These are phyloP conservation scores for Colletotrichum cereale DNA, from an alignment of 2,329 filamentous ascomycete genomes.

Conservation along the genomic window DNA sequence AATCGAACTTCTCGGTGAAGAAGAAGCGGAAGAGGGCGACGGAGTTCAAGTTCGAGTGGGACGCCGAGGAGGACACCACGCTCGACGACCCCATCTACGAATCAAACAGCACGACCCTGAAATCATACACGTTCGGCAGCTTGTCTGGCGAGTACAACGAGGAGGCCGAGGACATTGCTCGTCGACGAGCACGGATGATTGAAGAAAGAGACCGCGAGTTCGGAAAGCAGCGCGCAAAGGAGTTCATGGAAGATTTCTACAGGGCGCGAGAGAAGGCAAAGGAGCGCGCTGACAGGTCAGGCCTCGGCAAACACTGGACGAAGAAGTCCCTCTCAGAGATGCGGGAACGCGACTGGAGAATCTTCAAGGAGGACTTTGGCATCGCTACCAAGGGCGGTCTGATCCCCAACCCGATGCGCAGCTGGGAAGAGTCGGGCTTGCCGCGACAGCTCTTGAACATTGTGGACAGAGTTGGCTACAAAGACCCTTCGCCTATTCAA, in stretches of 20 bases:
- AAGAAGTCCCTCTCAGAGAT: slow-evolving; percentile 94
- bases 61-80: slow-evolving; percentile 92
- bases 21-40: slow-evolving; percentile 95
- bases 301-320: slow-evolving; percentile 93
- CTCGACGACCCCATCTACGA: slow-evolving; percentile 83
- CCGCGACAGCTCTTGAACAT: slow-evolving; percentile 84
- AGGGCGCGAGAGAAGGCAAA: slow-evolving; percentile 71
- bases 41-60: slow-evolving; percentile 99
- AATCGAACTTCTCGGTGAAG: slow-evolving; percentile 89
- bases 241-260: slow-evolving; percentile 86
- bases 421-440: slow-evolving; percentile 87
- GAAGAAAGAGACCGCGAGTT: slow-evolving; percentile 81
- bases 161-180: slow-evolving; percentile 66
- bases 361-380: slow-evolving; percentile 99
- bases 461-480: slow-evolving; percentile 87
- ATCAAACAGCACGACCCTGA: slow-evolving; percentile 30
- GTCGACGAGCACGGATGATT: slow-evolving; percentile 75
- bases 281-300: slow-evolving; percentile 79
- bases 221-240: slow-evolving; percentile 80
- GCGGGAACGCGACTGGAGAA: slow-evolving; percentile 98
- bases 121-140: slow-evolving; percentile 58
- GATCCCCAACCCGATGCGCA: slow-evolving; percentile 96
- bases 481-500: slow-evolving; percentile 91
- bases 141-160: slow-evolving; percentile 65
- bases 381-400: slow-evolving; percentile 93